Evolutionary conservation across 2,329 filamentous ascomycete genomes (phyloP), one percentile per base, ranked within the genome.

Genomic region (Chaetomium sp.): DNA sequence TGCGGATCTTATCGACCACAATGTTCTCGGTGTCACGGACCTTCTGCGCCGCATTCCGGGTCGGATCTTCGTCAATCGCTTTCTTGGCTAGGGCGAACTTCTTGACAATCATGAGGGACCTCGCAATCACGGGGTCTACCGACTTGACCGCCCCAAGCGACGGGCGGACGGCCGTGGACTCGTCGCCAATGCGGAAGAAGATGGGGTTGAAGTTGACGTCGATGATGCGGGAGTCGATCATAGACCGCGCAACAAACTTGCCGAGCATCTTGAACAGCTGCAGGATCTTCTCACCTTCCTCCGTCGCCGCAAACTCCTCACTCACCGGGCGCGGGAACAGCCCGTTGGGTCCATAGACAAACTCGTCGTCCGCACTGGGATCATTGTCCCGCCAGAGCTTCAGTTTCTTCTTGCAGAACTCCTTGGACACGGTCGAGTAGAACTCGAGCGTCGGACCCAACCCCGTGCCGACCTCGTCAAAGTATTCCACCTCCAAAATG

Each of bases 141-240:
- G 87, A 83, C 69, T 91, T 95, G 48, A 99, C 85, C 1, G 94
- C 89, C 5, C 90, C 91, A 6, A 99, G 78, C 0, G 91, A 96
- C 10, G 91, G 91, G 27, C 85, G 85, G 4, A 96, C 85, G 0
- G 77, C 77, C 4, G 73, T 71, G 1, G 82, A 79, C 45, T 78
- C 81, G 64, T 95, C 88, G 12, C 89, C 89, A 61, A 96, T 88
- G 56, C 92, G 89, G 84, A 99, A 99, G 76, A 99, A 96, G 5
- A 91, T 95, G 1, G 94, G 89, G 68, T 96, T 99, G 73, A 99
- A 94, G 54, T 92, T 94, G 62, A 99, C 85, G 66, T 99, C 94
- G 63, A 99, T 96, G 68, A 99, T 97, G 53, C 94, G 84, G 1
- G 92, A 96, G 69, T 99, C 94, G 52, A 99, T 86, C 94, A 99